These are phyloP conservation scores for Claviceps digitariae DNA, from an alignment of 2,329 filamentous ascomycete species.

Conservation along the genomic window DNA sequence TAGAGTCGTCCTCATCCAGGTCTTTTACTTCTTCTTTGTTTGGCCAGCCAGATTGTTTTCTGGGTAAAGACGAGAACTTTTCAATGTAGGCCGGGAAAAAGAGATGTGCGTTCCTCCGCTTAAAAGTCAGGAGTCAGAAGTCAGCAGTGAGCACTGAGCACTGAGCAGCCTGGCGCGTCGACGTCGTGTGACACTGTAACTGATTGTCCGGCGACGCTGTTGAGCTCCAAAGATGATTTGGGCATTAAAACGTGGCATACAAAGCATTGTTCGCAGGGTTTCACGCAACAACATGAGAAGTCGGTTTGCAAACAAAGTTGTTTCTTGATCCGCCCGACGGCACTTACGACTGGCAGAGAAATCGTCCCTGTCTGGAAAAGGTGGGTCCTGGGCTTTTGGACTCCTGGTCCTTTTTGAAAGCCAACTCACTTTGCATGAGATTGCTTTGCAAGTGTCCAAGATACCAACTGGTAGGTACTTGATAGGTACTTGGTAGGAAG, in stretches of 20 bases:
- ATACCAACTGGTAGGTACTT: too few relatives aligned
- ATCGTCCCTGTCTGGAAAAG: background rate
- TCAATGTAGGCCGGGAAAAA: background rate
- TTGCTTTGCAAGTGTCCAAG: too few relatives aligned
- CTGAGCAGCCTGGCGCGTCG: background rate
- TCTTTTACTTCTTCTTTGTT: too few relatives aligned
- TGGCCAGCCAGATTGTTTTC: background rate
- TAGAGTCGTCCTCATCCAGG: too few relatives aligned
- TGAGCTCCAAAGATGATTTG: background rate
- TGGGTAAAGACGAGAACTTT: background rate
- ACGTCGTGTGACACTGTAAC: background rate
- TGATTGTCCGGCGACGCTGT: background rate
- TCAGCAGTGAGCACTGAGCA: too few relatives aligned
- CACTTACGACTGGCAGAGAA: too few relatives aligned
- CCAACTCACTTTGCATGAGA: constrained; percentile 10
- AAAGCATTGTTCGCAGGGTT: background rate
- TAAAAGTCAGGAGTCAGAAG: too few relatives aligned
- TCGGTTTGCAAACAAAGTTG: background rate
- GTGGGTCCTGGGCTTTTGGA: constrained; percentile 5
- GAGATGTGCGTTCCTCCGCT: background rate
- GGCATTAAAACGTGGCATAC: background rate
- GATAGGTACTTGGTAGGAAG: too few relatives aligned
- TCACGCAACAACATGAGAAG: background rate
- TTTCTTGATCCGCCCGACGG: background rate
- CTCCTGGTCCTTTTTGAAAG: background rate